phyloP scores from a whole-genome alignment of 768 basidiomycete genomes.

The Boletus sp. region DNA sequence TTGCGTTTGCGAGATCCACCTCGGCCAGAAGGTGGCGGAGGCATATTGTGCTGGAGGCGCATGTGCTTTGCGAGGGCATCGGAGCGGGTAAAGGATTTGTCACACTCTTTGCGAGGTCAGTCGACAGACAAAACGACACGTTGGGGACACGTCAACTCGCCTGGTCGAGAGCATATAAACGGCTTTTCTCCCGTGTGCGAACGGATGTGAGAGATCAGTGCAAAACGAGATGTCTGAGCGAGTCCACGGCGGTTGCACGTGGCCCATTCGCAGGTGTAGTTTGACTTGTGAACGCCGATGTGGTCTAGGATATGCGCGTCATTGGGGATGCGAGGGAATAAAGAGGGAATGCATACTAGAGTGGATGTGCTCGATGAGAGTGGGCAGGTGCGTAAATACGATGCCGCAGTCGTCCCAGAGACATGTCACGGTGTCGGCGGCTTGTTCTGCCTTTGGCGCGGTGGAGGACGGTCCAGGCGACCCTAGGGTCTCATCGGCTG shows the following conservation, averaged over 20 bases:
- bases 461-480: slow-evolving; percentile 25
- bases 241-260: slow-evolving; percentile 78
- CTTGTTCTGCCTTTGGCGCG: slow-evolving; percentile 18
- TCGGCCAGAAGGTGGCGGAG: slow-evolving; percentile 68
- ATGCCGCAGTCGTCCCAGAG: slow-evolving; percentile 80
- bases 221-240: slow-evolving; percentile 85
- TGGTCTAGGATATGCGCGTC: slow-evolving; percentile 50
- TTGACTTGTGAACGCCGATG: slow-evolving; percentile 80
- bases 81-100: slow-evolving; percentile 92
- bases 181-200: slow-evolving; percentile 96
- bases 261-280: slow-evolving; percentile 88
- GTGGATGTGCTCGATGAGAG: slow-evolving; percentile 82
- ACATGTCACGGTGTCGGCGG: slow-evolving; percentile 67
- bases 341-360: slow-evolving; percentile 49
- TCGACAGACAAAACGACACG: background rate
- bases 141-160: slow-evolving; percentile 40
- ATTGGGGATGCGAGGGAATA: background rate
- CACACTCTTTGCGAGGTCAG: slow-evolving; percentile 62
- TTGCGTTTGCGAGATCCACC: slow-evolving; percentile 74
- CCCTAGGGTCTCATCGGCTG: slow-evolving; percentile 14
- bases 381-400: slow-evolving; percentile 70
- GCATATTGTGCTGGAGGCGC: slow-evolving; percentile 82
- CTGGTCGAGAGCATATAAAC: slow-evolving; percentile 77
- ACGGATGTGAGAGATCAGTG: slow-evolving; percentile 85
- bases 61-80: slow-evolving; percentile 93